Evolutionary conservation across 108 stramenopile genomes (phyloP), one percentile per base, ranked within the genome.

Genomic region (Stephanodiscus triporus): DNA sequence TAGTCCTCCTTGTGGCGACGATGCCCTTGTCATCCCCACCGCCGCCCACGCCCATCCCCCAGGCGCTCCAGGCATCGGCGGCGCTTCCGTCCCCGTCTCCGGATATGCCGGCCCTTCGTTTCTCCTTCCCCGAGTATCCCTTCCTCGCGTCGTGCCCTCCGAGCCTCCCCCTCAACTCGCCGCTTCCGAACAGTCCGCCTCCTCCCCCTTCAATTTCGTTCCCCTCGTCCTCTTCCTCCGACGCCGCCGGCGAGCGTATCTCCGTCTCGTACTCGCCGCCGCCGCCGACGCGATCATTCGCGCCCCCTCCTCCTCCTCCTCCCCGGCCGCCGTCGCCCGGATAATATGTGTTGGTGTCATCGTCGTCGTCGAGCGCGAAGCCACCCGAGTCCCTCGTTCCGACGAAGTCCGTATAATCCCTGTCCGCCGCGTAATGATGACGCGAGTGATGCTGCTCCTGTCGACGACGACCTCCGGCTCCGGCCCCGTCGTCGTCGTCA

Each of bases 311-410:
- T 16, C 22, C 22, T 36, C 20, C 17, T 36, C 58, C 40, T 42
- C 22, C 42, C 16, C 65, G 37, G 13, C 37, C 63, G 49, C 50
- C 32, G 17, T 74, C 72, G 49, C 73, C 77, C 22, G 85, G 68
- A 49, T 90, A 82, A 70, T 91, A 92, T 10, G 87, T 89, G 75
- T 95, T 87, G 22, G 73, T 50, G 57, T 95, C 94, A 26, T 91
- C 94, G 68, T 92, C 94, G 48, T 95, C 94, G 49, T 87, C 81
- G 20, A 95, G 72, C 10, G 94, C 89, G 76, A 95, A 95, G 37
- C 94, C 94, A 63, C 86, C 89, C 8, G 81, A 85, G 1, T 86
- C 81, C 42, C 78, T 85, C 20, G 76, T 77, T 2, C 94, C 94
- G 11, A 95, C 88, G 77, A 94, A 89, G 57, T 94, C 89, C 67